A percentile compares a stretch with the other conserved stretches of the same genome.
Evolutionary conservation across 139 green algal genomes (phyloP).

Genomic region (Chlamydomonas applanata): DNA sequence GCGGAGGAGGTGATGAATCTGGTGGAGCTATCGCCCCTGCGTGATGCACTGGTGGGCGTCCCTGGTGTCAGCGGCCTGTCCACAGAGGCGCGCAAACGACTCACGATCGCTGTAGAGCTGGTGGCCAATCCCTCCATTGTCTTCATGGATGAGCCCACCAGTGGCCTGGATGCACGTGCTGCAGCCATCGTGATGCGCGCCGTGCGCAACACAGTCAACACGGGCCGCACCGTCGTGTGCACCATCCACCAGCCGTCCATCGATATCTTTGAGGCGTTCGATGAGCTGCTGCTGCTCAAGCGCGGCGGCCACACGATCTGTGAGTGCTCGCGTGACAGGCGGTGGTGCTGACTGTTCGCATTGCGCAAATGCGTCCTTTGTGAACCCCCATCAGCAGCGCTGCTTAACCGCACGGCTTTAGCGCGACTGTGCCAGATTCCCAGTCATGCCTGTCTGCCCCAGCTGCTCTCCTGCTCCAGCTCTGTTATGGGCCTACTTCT

Average conservation of each 20-base stretch:
- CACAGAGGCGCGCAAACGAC: slow-evolving; percentile 82
- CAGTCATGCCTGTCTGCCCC: no score
- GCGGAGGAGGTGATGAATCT: slow-evolving; percentile 68
- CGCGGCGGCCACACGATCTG: slow-evolving; percentile 64
- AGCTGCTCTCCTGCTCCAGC: no score
- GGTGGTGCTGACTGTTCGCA: no score
- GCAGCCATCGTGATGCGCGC: slow-evolving; percentile 81
- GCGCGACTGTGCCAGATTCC: no score
- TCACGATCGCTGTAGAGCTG: slow-evolving; percentile 89
- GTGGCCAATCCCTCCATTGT: slow-evolving; percentile 63
- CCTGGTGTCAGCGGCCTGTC: slow-evolving; percentile 46
- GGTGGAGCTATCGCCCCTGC: slow-evolving; percentile 56
- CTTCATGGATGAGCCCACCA: slow-evolving; percentile 44
- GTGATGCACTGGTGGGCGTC: slow-evolving; percentile 35
- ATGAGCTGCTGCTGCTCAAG: slow-evolving; percentile 64
- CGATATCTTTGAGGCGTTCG: slow-evolving; percentile 15
- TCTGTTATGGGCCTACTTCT: no score
- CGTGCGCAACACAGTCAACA: no score
- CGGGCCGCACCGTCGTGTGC: no score
- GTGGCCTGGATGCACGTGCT: slow-evolving; percentile 66
- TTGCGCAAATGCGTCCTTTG: no score
- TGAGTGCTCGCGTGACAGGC: no score
- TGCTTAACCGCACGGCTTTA: no score
- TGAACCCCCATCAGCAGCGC: no score
- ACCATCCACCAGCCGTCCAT: slow-evolving; percentile 75